Evolutionary conservation across 345 rosid genomes (phyloP), one percentile per base, ranked within the genome.

Genomic region (Orychophragmus violaceus): DNA sequence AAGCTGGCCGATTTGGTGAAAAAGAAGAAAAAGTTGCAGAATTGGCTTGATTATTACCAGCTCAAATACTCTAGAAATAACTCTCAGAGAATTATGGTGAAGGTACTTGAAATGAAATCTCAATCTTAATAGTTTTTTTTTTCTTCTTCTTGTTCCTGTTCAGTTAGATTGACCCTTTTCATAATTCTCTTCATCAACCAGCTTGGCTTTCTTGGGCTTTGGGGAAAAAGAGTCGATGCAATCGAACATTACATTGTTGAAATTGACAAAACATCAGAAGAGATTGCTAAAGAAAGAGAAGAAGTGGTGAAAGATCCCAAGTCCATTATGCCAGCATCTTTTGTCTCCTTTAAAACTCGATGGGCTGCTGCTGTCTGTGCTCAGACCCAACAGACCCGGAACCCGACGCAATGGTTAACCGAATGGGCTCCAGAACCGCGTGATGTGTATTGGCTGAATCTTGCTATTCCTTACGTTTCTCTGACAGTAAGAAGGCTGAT

Each of bases 331-430:
- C 97, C 97, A 14, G 96, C 96, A 19, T 88, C 99, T 17, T 94
- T 94, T 77, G 99, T 94, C 78, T 94, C 97, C 37, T 94, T 94
- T 69, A 90, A 84, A 80, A 84, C 88, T 33, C 83, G 96, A 36
- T 94, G 99, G 99, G 97, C 88, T 68, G 93, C 99, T 8, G 99
- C 97, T 55, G 97, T 94, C 48, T 90, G 99, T 79, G 97, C 97
- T 76, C 99, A 90, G 76, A 94, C 99, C 2, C 96, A 88, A 73
- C 99, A 94, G 77, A 77, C 88, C 14, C 78, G 95, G 62, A 82
- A 94, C 64, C 99, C 99, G 2, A 90, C 97, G 27, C 64, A 73
- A 17, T 94, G 99, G 99, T 80, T 94, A 62, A 88, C 99, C 13
- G 91, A 90, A 28, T 94, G 99, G 99, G 97, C 99, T 56, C 79